phyloP scores from a whole-genome alignment of 2,329 filamentous ascomycete species.

The Raffaelea albimanens region DNA sequence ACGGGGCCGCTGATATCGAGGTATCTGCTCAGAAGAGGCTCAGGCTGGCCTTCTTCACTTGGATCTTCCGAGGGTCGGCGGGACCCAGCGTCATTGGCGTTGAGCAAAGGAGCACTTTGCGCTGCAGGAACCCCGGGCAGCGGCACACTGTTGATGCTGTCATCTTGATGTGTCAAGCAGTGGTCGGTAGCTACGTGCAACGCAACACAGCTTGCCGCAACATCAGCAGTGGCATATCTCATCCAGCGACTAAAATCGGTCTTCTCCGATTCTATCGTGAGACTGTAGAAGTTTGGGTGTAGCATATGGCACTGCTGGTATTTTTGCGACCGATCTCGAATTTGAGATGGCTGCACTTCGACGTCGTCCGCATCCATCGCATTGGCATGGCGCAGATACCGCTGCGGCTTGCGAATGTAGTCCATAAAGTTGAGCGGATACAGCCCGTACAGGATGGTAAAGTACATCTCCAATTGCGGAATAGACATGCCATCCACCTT shows the following conservation, averaged over 20 bases:
- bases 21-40: constrained; percentile 30
- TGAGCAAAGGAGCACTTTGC: too few species aligned
- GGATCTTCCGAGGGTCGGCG: too few species aligned
- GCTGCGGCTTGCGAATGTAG: constrained; percentile 73
- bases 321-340: constrained; percentile 64
- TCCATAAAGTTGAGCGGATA: constrained; percentile 82
- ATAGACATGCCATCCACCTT: constrained; percentile 53
- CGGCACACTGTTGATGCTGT: not conserved
- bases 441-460: constrained; percentile 72
- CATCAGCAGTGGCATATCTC: constrained; percentile 69
- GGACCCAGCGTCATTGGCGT: too few species aligned
- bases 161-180: constrained; percentile 9
- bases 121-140: not conserved
- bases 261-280: constrained; percentile 72
- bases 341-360: constrained; percentile 69
- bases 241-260: constrained; percentile 69
- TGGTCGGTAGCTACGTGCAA: constrained; percentile 36
- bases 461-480: constrained; percentile 63
- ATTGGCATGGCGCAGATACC: constrained; percentile 65
- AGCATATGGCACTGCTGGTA: constrained; percentile 65
- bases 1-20: constrained; percentile 18
- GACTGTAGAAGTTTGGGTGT: constrained; percentile 75
- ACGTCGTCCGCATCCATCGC: constrained; percentile 62
- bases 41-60: not conserved
- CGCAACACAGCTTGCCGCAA: constrained; percentile 70